A percentile compares a stretch with the other conserved stretches of the same genome.
Conservation (phyloP, 768 basidiomycete species). For the Leccinum rimulosum region DNA sequence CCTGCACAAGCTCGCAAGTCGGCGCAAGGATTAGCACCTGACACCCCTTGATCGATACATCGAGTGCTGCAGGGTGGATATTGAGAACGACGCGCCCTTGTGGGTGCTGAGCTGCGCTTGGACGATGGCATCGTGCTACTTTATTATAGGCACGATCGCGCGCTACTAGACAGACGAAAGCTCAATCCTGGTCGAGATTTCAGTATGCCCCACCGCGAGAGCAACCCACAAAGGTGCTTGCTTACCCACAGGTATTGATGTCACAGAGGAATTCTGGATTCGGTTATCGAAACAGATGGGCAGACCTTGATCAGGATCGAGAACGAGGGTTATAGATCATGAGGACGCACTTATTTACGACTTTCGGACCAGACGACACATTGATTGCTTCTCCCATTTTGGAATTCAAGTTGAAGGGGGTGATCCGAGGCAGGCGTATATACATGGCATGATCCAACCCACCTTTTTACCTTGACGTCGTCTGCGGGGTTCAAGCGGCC, state of each 20-base stretch:
- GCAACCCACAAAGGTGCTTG: conserved; percentile 27
- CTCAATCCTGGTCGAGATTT: conserved; percentile 60
- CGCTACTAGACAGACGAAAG: conserved; percentile 99
- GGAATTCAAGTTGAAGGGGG: no score
- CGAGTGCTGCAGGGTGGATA: conserved; percentile 94
- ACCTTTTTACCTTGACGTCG: no score
- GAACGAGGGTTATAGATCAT: background rate
- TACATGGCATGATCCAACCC: no score
- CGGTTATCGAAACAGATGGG: conserved; percentile 81
- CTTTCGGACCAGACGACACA: conserved; percentile 88
- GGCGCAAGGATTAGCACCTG: conserved; percentile 97
- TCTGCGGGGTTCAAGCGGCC: no score
- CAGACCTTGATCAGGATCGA: conserved; percentile 19
- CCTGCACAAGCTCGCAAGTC: conserved; percentile 72
- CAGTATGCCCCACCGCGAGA: background rate
- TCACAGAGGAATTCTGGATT: conserved; percentile 96
- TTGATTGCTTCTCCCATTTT: conserved; percentile 58
- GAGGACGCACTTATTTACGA: conserved; percentile 87
- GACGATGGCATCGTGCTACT: conserved; percentile 97
- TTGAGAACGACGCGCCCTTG: conserved; percentile 99
- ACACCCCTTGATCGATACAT: conserved; percentile 81
- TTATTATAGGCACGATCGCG: conserved; percentile 96
- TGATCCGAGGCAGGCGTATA: no score
- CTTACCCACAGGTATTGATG: conserved; percentile 95
- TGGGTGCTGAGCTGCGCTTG: conserved; percentile 99